A percentile compares a stretch with the other conserved stretches of the same genome.
phyloP scores from a whole-genome alignment of 805 yeast species.

The Barnettozyma botsteinii region DNA sequence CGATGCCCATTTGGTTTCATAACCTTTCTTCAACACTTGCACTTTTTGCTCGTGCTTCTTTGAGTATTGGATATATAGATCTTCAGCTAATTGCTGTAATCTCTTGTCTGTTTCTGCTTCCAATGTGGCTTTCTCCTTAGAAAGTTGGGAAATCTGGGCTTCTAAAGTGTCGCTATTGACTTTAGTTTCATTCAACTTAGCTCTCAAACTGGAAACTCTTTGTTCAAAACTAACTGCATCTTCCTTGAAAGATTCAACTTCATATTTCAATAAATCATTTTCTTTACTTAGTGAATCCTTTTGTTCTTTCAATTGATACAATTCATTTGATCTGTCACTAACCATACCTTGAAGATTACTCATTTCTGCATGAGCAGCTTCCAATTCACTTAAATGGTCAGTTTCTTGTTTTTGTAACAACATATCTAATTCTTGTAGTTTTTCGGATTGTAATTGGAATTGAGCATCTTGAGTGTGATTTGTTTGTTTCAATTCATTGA shows the following conservation, averaged over 20 bases:
- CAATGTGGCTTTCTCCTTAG: constrained; percentile 31
- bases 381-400: constrained; percentile 33
- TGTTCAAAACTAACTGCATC: constrained; percentile 23
- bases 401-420: constrained; percentile 30
- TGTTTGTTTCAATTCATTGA: constrained; percentile 7
- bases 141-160: constrained; percentile 25
- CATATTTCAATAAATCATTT: constrained; percentile 22
- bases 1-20: constrained; percentile 46
- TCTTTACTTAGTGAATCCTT: constrained; percentile 22
- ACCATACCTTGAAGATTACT: constrained; percentile 28
- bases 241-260: constrained; percentile 20
- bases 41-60: constrained; percentile 75
- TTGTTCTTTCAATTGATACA: constrained; percentile 24
- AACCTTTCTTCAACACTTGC: constrained; percentile 50
- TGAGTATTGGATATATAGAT: constrained; percentile 65
- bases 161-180: constrained; percentile 20
- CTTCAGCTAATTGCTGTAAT: constrained; percentile 59
- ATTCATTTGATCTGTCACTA: constrained; percentile 25
- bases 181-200: constrained; percentile 18
- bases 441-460: constrained; percentile 18
- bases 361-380: constrained; percentile 30
- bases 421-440: constrained; percentile 26
- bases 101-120: constrained; percentile 49
- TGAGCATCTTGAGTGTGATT: constrained; percentile 10
- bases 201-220: constrained; percentile 18